Base-by-base conservation (phyloP, 495 filamentous ascomycete species). In the Astrothelium subdiscretum region DNA sequence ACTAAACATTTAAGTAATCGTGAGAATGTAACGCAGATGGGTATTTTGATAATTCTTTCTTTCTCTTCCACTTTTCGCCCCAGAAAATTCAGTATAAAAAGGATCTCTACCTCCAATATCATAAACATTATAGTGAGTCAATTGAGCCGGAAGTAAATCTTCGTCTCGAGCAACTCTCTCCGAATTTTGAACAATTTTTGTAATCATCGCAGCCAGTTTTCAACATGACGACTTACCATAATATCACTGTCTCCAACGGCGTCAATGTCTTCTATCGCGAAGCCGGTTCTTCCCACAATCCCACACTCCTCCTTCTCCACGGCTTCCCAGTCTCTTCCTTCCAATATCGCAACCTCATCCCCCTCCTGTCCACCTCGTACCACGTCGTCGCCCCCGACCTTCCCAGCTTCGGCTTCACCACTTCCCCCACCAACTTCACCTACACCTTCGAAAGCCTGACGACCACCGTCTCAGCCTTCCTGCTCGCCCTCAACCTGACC, bases 311-410 rank as follows among this genome's bases (percentile, higher is more conserved):
- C 58, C 79, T 88, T 32, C 79, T 88, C 18, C 83, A 86, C 60
- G 84, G 83, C 43, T 86, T 84, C 66, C 84, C 84, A 0, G 77
- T 79, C 10, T 85, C 83, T 3, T 86, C 85, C 0, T 78, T 84
- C 69, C 78, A 82, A 71, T 86, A 80, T 68, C 81, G 82, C 44
- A 75, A 83, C 64, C 68, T 86, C 8, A 85, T 88, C 58, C 83
- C 85, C 3, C 71, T 84, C 27, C 77, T 88, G 6, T 75, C 78
- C 11, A 63, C 62, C 20, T 68, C 68, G 20, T 82, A 85, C 64
- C 77, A 78, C n/a, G 76, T 86, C 35, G 69, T 85, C 15, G 78
- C 83, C 2, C 85, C 82, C 0, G 84, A 86, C 68, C 74, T 85
- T 15, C 85, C 85, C 0, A 83, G 83, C 31, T 87, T 79, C 63